Percentiles rank a stretch among this genome's conserved stretches.
These are phyloP conservation scores for Daldinia childiae DNA, from an alignment of 495 filamentous ascomycete species.

Conservation along the genomic window DNA sequence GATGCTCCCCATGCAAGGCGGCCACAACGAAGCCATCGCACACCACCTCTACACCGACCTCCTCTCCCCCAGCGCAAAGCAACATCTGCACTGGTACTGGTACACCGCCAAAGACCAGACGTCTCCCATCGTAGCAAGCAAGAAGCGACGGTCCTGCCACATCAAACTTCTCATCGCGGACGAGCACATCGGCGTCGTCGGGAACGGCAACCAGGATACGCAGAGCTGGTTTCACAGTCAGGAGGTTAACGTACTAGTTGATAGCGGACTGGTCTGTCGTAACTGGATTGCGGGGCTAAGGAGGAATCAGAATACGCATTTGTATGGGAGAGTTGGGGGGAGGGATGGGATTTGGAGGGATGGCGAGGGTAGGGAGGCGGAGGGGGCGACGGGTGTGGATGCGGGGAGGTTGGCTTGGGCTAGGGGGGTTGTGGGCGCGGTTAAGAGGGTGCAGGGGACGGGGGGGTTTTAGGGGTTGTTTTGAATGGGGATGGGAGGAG, in stretches of 20 bases:
- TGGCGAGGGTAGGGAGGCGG: constrained; percentile 61
- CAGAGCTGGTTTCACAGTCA: constrained; percentile 81
- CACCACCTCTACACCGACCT: constrained; percentile 61
- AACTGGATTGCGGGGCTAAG: constrained; percentile 69
- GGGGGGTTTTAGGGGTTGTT: constrained; percentile 62
- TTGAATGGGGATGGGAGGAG: background rate
- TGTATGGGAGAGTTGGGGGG: constrained; percentile 65
- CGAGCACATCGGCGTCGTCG: constrained; percentile 71
- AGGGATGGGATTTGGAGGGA: constrained; percentile 72
- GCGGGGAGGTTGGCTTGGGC: constrained; percentile 69
- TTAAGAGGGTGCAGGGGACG: constrained; percentile 68
- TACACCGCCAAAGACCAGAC: constrained; percentile 80
- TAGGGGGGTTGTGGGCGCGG: constrained; percentile 68
- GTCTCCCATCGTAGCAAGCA: constrained; percentile 66
- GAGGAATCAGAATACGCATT: constrained; percentile 75
- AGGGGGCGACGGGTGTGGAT: constrained; percentile 68
- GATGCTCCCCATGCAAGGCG: constrained; percentile 76
- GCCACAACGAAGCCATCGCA: constrained; percentile 76
- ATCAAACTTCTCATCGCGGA: constrained; percentile 81
- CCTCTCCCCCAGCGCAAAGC: constrained; percentile 58
- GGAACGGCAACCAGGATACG: constrained; percentile 84
- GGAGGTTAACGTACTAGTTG: constrained; percentile 79
- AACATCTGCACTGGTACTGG: constrained; percentile 66
- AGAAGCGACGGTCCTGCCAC: constrained; percentile 73
- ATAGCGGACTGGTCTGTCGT: constrained; percentile 66